Evolutionary conservation across 306 rosid species (phyloP).

Genomic region (Vicia sativa): DNA sequence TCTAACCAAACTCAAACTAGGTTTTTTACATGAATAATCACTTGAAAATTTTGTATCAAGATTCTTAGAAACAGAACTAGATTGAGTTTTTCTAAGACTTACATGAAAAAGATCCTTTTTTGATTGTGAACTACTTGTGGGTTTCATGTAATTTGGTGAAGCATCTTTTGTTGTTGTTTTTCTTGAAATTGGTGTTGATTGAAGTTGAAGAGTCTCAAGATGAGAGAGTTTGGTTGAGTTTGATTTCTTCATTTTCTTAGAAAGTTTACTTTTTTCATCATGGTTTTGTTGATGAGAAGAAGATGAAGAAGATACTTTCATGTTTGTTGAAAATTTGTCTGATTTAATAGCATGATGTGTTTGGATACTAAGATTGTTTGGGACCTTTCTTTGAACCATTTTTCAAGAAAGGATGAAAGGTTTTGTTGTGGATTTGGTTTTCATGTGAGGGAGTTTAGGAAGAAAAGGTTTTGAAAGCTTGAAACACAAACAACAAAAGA

Average conservation of each 20-base stretch:
- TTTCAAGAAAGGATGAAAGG: conserved; percentile 52
- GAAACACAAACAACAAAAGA: conserved; percentile 56
- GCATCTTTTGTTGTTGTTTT: conserved; percentile 42
- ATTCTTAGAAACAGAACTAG: conserved; percentile 47
- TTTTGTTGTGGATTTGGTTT: conserved; percentile 40
- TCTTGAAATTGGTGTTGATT: conserved; percentile 43
- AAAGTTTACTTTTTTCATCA: conserved; percentile 68
- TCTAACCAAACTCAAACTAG: conserved; percentile 65
- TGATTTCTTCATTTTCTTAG: conserved; percentile 79
- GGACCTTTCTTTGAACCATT: conserved; percentile 85
- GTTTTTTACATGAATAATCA: conserved; percentile 48
- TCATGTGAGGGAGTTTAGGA: conserved; percentile 29
- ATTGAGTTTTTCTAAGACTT: conserved; percentile 51
- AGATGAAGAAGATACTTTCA: conserved; percentile 51
- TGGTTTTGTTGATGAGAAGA: conserved; percentile 41
- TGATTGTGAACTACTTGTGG: conserved; percentile 89
- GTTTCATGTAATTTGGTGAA: conserved; percentile 91
- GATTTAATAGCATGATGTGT: conserved; percentile 56
- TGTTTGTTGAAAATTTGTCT: conserved; percentile 53
- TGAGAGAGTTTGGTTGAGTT: conserved; percentile 66
- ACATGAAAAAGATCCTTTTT: conserved; percentile 72
- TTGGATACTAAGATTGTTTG: conserved; percentile 67
- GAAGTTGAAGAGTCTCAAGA: conserved; percentile 54
- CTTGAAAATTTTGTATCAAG: conserved; percentile 36
- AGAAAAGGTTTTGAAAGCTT: conserved; percentile 43